phyloP scores from a whole-genome alignment of 2,329 filamentous ascomycete genomes.

The Lomentospora prolificans region DNA sequence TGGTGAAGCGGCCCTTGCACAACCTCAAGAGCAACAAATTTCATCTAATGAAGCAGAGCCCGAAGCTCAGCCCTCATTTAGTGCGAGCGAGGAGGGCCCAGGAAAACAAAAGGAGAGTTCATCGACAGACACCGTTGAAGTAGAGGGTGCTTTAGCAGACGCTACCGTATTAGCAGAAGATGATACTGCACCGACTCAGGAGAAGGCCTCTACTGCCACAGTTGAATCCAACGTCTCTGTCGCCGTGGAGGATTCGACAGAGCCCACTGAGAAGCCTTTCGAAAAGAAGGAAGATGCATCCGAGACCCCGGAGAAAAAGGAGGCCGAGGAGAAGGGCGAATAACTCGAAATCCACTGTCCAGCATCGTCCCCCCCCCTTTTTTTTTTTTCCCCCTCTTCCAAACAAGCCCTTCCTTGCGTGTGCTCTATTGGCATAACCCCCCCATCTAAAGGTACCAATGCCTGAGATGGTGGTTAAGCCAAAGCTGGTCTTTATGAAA shows the following conservation, averaged over 20 bases:
- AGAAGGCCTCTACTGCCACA: neutral
- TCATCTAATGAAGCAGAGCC: neutral
- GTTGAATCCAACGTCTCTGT: neutral
- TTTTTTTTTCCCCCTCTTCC: no score
- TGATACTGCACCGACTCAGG: neutral
- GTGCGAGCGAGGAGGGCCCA: neutral
- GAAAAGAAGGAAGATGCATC: neutral
- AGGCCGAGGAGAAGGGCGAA: neutral
- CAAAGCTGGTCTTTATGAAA: no score
- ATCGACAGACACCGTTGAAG: neutral
- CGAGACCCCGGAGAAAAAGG: neutral
- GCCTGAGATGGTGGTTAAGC: no score
- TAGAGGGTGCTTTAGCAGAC: neutral
- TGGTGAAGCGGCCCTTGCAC: neutral
- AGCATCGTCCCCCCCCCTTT: no score
- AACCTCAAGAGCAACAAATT: neutral
- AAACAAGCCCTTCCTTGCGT: no score
- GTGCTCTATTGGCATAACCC: no score
- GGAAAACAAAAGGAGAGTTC: neutral
- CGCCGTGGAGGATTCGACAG: neutral
- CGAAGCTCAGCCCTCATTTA: neutral
- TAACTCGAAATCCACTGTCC: neutral
- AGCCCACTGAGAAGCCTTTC: neutral
- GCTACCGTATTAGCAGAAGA: neutral
- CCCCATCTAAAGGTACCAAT: no score